These are phyloP conservation scores for Boletus reticuloceps DNA, from an alignment of 768 basidiomycete species.

Conservation along the genomic window DNA sequence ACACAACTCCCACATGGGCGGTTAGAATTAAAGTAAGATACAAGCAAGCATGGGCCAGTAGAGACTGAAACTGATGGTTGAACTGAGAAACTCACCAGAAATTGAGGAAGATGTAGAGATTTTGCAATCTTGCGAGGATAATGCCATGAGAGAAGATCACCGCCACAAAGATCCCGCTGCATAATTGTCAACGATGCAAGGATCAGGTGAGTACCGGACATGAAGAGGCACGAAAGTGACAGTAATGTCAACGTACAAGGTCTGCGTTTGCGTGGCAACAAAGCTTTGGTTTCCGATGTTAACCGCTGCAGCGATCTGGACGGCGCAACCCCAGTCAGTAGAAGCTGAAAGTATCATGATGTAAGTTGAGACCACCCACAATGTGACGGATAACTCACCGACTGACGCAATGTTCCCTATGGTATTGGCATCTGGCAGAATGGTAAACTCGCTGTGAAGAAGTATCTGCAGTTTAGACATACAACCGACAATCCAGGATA, in stretches of 20 bases:
- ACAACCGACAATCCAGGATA: slow-evolving; percentile 73
- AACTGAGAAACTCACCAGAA: no score
- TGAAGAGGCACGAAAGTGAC: background rate
- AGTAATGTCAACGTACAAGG: slow-evolving; percentile 39
- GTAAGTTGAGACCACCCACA: background rate
- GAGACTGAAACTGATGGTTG: no score
- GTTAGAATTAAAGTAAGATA: no score
- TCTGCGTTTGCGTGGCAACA: slow-evolving; percentile 35
- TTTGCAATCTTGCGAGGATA: slow-evolving; percentile 67
- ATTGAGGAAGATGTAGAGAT: slow-evolving; percentile 62
- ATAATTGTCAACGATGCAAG: background rate
- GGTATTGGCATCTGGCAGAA: slow-evolving; percentile 45
- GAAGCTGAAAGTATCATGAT: slow-evolving; percentile 40
- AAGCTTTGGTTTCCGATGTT: slow-evolving; percentile 48
- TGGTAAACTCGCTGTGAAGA: background rate
- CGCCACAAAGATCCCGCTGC: slow-evolving; percentile 62
- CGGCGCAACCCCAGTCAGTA: slow-evolving; percentile 64
- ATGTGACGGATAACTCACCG: slow-evolving; percentile 16
- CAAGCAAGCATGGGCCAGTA: no score
- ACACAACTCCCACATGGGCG: background rate
- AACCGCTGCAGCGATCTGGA: slow-evolving; percentile 60
- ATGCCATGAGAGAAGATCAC: slow-evolving; percentile 61
- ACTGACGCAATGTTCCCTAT: slow-evolving; percentile 47
- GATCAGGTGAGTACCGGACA: no score
- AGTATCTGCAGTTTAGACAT: slow-evolving; percentile 11